Evolutionary conservation across 441 rosid genomes (phyloP), one percentile per base, ranked within the genome.

Genomic region (Pelargonium cotyledonis): DNA sequence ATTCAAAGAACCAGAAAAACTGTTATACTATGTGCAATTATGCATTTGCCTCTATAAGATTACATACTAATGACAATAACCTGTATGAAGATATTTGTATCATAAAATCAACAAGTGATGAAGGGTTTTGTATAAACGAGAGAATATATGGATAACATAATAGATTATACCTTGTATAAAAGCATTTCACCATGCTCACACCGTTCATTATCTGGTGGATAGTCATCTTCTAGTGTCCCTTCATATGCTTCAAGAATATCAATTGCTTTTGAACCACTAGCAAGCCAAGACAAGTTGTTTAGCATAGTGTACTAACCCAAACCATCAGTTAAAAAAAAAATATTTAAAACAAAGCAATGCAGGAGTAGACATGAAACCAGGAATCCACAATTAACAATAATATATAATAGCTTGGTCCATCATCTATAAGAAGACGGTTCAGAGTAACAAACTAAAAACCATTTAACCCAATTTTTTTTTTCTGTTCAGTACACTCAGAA

Each of bases 171-270:
- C 99, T 95, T 95, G 77, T 95, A 95, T 51, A 92, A 77, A 79
- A 92, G 95, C 99, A 95, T 92, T 85, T 95, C 99, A 55, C 96
- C 89, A 77, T 91, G 98, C 73, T 95, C 99, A 76, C 88, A 82
- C n/a, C 91, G 90, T 82, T 95, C 99, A 82, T 88, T 92, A 65
- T 95, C 99, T 1, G 99, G 99, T 55, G 99, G 99, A 79, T 89
- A 84, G 82, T 91, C 98, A 82, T 90, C 99, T 79, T 95, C 99
- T 65, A 95, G 83, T 64, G 99, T 95, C 75, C 99, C 99, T 85
- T 95, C 99, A 82, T 85, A 95, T 53, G 99, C 99, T 73, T 95
- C 98, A 80, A 95, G 79, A 84, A 95, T 95, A 51, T 95, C 99
- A 81, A 95, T 92, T 63, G 99, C 99, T 86, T 91, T 91, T 63